Percentiles rank a stretch among this genome's conserved stretches.
Evolutionary conservation across 225 moss, liverwort and hornwort genomes (phyloP).

Genomic region (Thuidium tamariscinum): DNA sequence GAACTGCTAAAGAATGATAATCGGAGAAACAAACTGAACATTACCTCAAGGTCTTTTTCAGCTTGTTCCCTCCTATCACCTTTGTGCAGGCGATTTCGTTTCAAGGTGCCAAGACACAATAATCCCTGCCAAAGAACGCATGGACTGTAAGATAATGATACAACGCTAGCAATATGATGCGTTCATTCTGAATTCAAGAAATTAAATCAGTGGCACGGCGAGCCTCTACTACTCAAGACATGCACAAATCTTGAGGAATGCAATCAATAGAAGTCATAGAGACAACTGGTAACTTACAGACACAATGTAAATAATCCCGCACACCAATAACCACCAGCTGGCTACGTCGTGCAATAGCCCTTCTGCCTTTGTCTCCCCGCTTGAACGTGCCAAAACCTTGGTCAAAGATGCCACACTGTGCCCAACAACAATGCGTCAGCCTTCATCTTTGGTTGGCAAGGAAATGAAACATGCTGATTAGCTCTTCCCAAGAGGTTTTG

Average conservation of each 20-base stretch:
- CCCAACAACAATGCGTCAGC: background rate
- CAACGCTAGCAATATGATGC: background rate
- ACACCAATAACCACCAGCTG: constrained; percentile 62
- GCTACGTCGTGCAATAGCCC: constrained; percentile 59
- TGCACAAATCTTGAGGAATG: background rate
- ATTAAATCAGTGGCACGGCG: background rate
- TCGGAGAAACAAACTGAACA: background rate
- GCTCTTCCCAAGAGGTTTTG: background rate
- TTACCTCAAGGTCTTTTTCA: constrained; percentile 40
- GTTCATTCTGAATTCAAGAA: background rate
- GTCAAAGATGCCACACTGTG: constrained; percentile 88
- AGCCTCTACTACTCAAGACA: background rate
- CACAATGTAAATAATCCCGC: constrained; percentile 58
- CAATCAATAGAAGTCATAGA: background rate
- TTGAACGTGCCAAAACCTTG: constrained; percentile 53
- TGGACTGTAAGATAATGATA: background rate
- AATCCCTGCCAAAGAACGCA: constrained; percentile 20
- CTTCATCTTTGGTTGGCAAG: background rate
- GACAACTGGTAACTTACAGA: constrained; percentile 31
- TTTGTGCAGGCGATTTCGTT: constrained; percentile 31
- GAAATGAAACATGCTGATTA: background rate
- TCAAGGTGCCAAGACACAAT: constrained; percentile 42
- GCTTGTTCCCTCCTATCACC: constrained; percentile 31
- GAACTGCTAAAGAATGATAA: background rate
- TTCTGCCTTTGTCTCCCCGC: constrained; percentile 58